A percentile compares a stretch with the other conserved stretches of the same genome.
phyloP scores from a whole-genome alignment of 1,284 basidiomycete species.

The Prillingera fragicola region DNA sequence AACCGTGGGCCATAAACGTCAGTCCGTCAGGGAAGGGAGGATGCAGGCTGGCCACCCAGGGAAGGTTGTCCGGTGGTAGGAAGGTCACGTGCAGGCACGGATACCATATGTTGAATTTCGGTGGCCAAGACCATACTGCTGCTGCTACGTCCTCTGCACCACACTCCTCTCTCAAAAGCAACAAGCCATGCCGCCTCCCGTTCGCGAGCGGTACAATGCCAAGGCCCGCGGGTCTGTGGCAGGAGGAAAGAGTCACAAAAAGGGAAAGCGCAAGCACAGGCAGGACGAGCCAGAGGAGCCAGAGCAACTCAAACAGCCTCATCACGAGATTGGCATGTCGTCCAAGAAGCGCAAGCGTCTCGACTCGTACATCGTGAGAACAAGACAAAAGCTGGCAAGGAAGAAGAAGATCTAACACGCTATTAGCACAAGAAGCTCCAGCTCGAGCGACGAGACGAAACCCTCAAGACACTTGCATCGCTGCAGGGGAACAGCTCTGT shows the following conservation, averaged over 20 bases:
- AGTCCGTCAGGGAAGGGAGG: no score
- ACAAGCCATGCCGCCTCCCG: conserved; percentile 34
- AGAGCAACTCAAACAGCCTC: conserved; percentile 39
- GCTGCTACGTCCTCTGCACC: not conserved
- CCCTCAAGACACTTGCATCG: conserved; percentile 36
- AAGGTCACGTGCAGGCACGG: conserved; percentile 4
- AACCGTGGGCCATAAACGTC: no score
- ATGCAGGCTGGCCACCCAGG: no score
- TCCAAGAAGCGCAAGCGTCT: conserved; percentile 48
- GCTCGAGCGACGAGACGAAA: conserved; percentile 40
- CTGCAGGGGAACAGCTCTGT: conserved; percentile 29
- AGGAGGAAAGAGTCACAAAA: conserved; percentile 43
- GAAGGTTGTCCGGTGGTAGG: no score
- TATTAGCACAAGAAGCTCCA: conserved; percentile 46
- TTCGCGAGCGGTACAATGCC: conserved; percentile 43
- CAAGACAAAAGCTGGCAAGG: no score
- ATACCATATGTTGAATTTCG: conserved; percentile 1
- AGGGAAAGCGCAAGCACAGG: conserved; percentile 37
- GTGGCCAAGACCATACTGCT: not conserved
- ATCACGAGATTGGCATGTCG: conserved; percentile 36
- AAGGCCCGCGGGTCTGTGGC: conserved; percentile 44
- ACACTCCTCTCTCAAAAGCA: conserved; percentile 1
- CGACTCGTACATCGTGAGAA: conserved; percentile 52
- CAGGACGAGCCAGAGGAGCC: conserved; percentile 44
- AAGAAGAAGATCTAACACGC: not conserved